Evolutionary conservation across 2,329 filamentous ascomycete species (phyloP), one percentile per base, ranked within the genome.

Genomic region (Neonectria magnoliae): DNA sequence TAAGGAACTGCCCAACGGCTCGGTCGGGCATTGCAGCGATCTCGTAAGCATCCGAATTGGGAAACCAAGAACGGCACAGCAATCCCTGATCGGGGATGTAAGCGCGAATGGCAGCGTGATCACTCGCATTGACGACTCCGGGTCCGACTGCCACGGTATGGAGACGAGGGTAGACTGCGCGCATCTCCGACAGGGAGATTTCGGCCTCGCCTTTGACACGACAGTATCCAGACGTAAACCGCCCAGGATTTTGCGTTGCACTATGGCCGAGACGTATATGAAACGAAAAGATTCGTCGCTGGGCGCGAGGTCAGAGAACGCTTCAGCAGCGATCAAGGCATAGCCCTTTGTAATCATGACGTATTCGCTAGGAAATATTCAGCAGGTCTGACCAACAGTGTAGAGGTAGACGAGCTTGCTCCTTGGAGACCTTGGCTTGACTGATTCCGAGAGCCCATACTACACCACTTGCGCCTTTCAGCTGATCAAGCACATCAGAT

Each of bases 361-460:
- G 20, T 69, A 70, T 33, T 67, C 68, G 0, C 68, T 69, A 51
- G 20, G 13, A 33, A 16, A 7, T n/a, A 38, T 25, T 10, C 5
- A 38, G 20, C 18, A 44, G 5, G 20, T 5, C 5, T 25, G 25
- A 25, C 25, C 25, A 25, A 25, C 20, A 45, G 18, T 18, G 42
- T 22, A 45, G 18, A 1, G 5, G 42, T 4, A 20, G 13, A 14
- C 25, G 18, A 45, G 50, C 66, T 16, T 18, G 67, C 68, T 69
- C 68, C 50, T 67, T 67, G 29, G 66, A 59, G 9, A 67, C 68
- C 8, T 71, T 60, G 18, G 56, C 53, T 41, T 69, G 68, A 14
- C 68, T 71, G 22, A 71, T 59, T 2, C 68, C 68, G 14, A 71
- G 60, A 16, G 68, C 68, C 68, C 68, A 71, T 9, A 71, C 56